phyloP scores from a whole-genome alignment of 2,329 filamentous ascomycete genomes.

The Colletotrichum sp. region DNA sequence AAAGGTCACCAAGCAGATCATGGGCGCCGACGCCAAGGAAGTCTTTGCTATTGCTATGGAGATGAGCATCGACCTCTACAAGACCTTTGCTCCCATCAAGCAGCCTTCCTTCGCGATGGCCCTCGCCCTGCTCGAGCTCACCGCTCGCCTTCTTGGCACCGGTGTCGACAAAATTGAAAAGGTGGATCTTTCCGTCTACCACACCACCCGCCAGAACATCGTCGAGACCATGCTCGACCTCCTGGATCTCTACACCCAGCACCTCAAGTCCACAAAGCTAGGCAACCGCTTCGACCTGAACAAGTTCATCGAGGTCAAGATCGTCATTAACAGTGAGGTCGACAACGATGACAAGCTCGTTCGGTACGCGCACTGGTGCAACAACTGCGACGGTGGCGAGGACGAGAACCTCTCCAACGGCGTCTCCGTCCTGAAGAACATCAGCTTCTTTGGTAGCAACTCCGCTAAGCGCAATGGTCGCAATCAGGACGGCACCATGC shows the following conservation, averaged over 20 bases:
- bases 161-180: slow-evolving; percentile 55
- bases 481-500: slow-evolving; percentile 74
- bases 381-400: slow-evolving; percentile 51
- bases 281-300: slow-evolving; percentile 76
- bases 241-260: slow-evolving; percentile 90
- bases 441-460: slow-evolving; percentile 39
- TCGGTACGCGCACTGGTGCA: slow-evolving; percentile 68
- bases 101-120: slow-evolving; percentile 87
- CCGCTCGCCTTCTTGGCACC: slow-evolving; percentile 69
- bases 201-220: slow-evolving; percentile 52
- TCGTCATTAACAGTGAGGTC: slow-evolving; percentile 83
- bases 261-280: slow-evolving; percentile 75
- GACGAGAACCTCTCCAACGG: slow-evolving; percentile 35
- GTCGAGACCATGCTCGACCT: slow-evolving; percentile 88
- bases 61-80: slow-evolving; percentile 88
- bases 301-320: slow-evolving; percentile 84
- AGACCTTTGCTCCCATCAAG: slow-evolving; percentile 91
- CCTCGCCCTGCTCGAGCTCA: slow-evolving; percentile 81
- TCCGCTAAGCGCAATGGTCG: slow-evolving; percentile 46
- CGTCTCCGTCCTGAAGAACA: slow-evolving; percentile 44
- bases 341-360: slow-evolving; percentile 63
- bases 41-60: slow-evolving; percentile 76
- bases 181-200: slow-evolving; percentile 53
- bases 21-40: slow-evolving; percentile 50
- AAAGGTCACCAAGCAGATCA: slow-evolving; percentile 73